Base-by-base conservation (phyloP, 106 monocot genomes). In the Allium fistulosum region DNA sequence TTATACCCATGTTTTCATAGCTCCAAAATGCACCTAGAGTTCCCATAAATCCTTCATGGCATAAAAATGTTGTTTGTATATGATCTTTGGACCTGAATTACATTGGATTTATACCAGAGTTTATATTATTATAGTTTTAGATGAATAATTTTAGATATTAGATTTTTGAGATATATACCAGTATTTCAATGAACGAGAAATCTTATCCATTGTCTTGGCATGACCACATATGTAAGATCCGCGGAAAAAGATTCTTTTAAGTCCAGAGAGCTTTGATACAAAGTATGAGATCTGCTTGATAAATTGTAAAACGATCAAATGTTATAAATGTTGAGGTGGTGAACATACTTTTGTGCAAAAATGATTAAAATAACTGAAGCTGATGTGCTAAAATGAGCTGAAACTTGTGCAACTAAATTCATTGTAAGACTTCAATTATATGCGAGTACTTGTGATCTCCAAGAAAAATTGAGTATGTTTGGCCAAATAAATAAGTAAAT, bases 11-110 rank as follows among this genome's bases (percentile, higher is more conserved):
- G 67, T 84, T 84, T 58, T 88, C 88, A 48, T 88, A 88, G 69
- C 88, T 88, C 81, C 81, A 88, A 62, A 88, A 88, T 76, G 88
- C 88, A 71, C 88, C 88, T 12, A 88, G 57, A 70, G 84, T 72
- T 66, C 76, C 88, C 71, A 88, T 71, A 75, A 84, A 88, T 18
- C 84, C 84, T 72, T 88, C 88, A 57, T 88, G 88, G 61, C 81
- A 88, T 49, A 88, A 66, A 65, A 88, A 88, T 67, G 84, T 88
- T 63, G 84, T 88, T 68, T 88, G 84, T 22, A 88, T 73, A 73
- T 88, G 70, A 51, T 65, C 84, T 88, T 88, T 88, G 26, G 88
- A 88, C 88, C 88, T 88, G 70, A 73, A 52, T 55, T 49, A 46
- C 65, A 60, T 69, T 68, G 37, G 5, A 2, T 37, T 37, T 37